These are phyloP conservation scores for Xylaria venustula DNA, from an alignment of 495 filamentous ascomycete species.

Conservation along the genomic window DNA sequence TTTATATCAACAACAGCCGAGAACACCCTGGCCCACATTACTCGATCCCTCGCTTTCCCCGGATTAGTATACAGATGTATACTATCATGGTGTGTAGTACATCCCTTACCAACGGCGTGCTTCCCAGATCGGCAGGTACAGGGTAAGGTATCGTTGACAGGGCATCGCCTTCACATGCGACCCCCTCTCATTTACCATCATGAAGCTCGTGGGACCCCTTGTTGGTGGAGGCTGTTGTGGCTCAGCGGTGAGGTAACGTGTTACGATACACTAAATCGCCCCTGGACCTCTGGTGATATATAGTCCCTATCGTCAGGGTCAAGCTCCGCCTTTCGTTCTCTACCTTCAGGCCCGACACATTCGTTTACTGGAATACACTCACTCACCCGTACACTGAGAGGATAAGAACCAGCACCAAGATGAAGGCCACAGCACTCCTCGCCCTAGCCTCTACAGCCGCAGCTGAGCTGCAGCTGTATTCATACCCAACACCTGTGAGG, in stretches of 20 bases:
- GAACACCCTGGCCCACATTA: neutral
- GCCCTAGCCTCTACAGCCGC: conserved; percentile 29
- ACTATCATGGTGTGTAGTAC: no score
- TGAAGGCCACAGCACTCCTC: conserved; percentile 42
- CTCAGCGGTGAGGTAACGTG: neutral
- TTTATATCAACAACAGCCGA: neutral
- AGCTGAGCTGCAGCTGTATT: conserved; percentile 22
- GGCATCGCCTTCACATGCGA: neutral
- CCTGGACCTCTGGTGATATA: neutral
- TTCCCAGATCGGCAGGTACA: neutral
- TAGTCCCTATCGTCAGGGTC: neutral
- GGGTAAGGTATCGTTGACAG: no score
- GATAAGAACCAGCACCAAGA: no score
- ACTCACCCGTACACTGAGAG: no score
- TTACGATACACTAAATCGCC: neutral
- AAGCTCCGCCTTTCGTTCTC: neutral
- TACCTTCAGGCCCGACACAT: no score
- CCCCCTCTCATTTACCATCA: neutral
- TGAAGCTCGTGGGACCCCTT: neutral
- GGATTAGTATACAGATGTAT: conserved; percentile 4
- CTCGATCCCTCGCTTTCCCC: conserved; percentile 1
- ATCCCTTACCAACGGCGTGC: neutral
- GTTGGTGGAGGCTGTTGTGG: conserved; percentile 2
- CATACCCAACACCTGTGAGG: conserved; percentile 26
- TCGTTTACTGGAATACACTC: neutral